Evolutionary conservation across 1,284 basidiomycete genomes (phyloP).

Genomic region (Cystobasidiaceae sp.): DNA sequence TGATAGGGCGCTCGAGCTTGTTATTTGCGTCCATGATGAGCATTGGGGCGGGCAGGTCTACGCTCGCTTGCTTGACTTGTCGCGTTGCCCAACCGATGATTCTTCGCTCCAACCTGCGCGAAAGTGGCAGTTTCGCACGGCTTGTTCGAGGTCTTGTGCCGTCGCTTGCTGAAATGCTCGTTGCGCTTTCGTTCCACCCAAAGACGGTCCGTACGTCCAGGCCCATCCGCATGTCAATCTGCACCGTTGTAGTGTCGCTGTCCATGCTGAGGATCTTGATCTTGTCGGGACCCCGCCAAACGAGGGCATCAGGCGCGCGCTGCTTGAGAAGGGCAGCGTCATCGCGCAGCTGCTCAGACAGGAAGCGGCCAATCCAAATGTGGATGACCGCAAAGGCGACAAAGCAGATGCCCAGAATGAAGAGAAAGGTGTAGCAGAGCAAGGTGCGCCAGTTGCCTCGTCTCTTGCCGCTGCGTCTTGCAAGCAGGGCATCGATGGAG

Average conservation of each 20-base stretch:
- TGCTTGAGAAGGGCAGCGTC: constrained; percentile 23
- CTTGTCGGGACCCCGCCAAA: constrained; percentile 34
- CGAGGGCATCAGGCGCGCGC: constrained; percentile 34
- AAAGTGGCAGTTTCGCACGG: neutral
- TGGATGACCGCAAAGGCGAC: constrained; percentile 34
- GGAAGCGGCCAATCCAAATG: constrained; percentile 38
- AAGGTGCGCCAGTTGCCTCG: neutral
- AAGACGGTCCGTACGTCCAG: constrained; percentile 36
- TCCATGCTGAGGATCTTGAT: constrained; percentile 30
- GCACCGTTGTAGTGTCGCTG: constrained; percentile 8
- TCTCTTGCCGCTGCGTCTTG: neutral
- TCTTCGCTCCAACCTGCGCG: constrained; percentile 27
- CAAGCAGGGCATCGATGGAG: constrained; percentile 4
- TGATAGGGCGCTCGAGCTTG: constrained; percentile 14
- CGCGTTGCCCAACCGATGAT: constrained; percentile 35
- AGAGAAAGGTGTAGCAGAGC: constrained; percentile 26
- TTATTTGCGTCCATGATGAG: constrained; percentile 5
- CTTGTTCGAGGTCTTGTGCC: no score
- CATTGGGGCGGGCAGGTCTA: constrained; percentile 30
- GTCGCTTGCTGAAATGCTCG: no score
- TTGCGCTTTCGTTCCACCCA: constrained; percentile 35
- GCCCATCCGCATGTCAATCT: constrained; percentile 36
- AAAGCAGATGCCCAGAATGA: constrained; percentile 26
- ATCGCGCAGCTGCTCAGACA: constrained; percentile 34
- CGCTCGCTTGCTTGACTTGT: constrained; percentile 18